Evolutionary conservation across 1,284 basidiomycete species (phyloP), one percentile per base, ranked within the genome.

Genomic region (Moniliophthora roreri): DNA sequence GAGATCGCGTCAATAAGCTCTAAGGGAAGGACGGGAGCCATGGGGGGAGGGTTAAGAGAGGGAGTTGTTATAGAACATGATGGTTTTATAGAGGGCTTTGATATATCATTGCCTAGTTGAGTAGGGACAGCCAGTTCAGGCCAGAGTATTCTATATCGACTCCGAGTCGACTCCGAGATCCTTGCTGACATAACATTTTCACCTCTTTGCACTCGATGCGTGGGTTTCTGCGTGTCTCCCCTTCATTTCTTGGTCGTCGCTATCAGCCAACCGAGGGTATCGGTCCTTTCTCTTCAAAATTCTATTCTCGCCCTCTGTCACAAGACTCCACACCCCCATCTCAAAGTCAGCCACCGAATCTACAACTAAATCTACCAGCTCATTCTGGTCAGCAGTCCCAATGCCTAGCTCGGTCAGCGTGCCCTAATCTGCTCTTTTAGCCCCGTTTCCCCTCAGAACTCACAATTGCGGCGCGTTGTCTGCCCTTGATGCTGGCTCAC

Each of bases 401-500:
- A 57, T 48, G 39, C 38, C 52, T 44, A 24, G 16, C 15, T 32
- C 37, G 18, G 26, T 47, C 46, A 34, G 38, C 50, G 16, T 53
- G 36, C 24, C 48, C 28, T 53, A 21, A 59, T 45, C 54, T 47
- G 42, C 28, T 55, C 51, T 62, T 60, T 48, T 66, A 88, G 87
- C 78, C 1, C 81, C 85, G 5, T 87, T 81, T 69, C 80, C 82
- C 2, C 58, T 63, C 7, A 77, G 84, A 23, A 87, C 87, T 4
- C 90, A 93, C 65, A 70, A 69, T 38, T 89, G 87, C 64, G 83
- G 81, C 40, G 71, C 82, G 13, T 76, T 94, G 55, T 73, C 78
- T 57, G 63, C 77, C 44, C 62, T 64, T 20, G 75, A 88, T 65
- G 79, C 73, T 50, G 89, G 85, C 56, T 63, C 74, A 34, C 67